A percentile compares a stretch with the other conserved stretches of the same genome.
Conservation (phyloP, 345 rosid species). For the Acer negundo region DNA sequence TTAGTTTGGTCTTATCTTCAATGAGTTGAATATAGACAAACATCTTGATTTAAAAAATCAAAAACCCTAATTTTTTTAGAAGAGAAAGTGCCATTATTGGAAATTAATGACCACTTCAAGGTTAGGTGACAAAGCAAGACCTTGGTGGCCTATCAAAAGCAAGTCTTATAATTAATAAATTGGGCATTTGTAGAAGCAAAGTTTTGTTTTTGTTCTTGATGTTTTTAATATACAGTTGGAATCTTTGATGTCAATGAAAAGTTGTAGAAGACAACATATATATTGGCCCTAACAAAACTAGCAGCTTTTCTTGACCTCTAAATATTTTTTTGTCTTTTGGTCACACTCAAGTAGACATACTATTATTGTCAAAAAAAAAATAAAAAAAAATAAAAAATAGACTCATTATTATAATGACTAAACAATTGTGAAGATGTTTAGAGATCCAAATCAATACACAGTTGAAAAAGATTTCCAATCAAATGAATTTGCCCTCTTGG, state of each 20-base stretch:
- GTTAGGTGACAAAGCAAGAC: constrained; percentile 18
- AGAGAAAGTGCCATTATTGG: not conserved
- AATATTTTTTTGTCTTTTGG: constrained; percentile 22
- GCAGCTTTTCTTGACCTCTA: constrained; percentile 9
- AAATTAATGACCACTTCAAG: constrained; percentile 16
- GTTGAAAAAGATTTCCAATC: not conserved
- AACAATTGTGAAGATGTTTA: not conserved
- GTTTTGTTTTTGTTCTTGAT: constrained; percentile 10
- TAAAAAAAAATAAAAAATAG: no score
- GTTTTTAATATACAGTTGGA: constrained; percentile 4
- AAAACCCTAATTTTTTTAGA: not conserved
- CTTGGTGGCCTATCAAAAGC: constrained; percentile 11
- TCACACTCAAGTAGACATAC: not conserved
- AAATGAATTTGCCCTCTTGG: not conserved
- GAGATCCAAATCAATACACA: constrained; percentile 3
- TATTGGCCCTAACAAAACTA: not conserved
- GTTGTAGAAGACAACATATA: constrained; percentile 10
- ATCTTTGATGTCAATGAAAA: constrained; percentile 16
- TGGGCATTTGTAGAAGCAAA: constrained; percentile 7
- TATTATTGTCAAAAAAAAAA: no score
- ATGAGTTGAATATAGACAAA: constrained; percentile 20
- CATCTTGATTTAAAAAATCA: not conserved
- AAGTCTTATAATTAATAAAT: constrained; percentile 7
- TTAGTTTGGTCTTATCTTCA: not conserved
- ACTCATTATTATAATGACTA: not conserved